A percentile compares a stretch with the other conserved stretches of the same genome.
Conservation (phyloP, 2,329 filamentous ascomycete species). For the Beauveria medogensis region DNA sequence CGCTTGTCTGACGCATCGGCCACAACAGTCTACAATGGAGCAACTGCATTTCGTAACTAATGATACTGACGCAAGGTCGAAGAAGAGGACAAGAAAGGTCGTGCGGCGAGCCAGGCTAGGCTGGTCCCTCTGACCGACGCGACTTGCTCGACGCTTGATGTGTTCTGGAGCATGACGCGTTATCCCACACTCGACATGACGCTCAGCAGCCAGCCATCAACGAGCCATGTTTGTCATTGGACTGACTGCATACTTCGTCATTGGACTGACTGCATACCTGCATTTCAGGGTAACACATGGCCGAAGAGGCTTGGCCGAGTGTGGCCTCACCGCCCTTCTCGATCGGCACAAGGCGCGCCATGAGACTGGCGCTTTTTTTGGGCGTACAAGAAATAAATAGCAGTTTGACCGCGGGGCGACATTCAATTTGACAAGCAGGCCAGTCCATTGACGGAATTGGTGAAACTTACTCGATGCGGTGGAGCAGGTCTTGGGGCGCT, state of each 20-base stretch:
- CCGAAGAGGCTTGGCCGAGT: neutral
- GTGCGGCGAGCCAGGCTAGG: neutral
- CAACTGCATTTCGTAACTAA: neutral
- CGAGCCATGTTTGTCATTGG: no score
- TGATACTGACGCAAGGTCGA: neutral
- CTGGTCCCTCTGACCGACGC: neutral
- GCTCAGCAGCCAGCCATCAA: neutral
- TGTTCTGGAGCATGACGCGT: neutral
- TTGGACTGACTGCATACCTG: neutral
- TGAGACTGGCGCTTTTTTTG: neutral
- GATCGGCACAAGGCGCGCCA: neutral
- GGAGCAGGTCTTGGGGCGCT: neutral
- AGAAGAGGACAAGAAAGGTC: neutral
- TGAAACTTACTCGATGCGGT: neutral
- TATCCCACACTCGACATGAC: neutral
- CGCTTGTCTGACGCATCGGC: neutral
- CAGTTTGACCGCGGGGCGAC: neutral
- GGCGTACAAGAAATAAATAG: neutral
- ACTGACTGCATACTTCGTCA: neutral
- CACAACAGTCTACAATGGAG: neutral
- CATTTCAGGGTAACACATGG: neutral
- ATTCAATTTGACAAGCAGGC: neutral
- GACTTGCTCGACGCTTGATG: neutral
- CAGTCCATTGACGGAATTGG: no score
- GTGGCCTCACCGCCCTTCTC: slow-evolving; percentile 7